Evolutionary conservation across 1,284 basidiomycete genomes (phyloP).

Genomic region (Austropuccinia psidii): DNA sequence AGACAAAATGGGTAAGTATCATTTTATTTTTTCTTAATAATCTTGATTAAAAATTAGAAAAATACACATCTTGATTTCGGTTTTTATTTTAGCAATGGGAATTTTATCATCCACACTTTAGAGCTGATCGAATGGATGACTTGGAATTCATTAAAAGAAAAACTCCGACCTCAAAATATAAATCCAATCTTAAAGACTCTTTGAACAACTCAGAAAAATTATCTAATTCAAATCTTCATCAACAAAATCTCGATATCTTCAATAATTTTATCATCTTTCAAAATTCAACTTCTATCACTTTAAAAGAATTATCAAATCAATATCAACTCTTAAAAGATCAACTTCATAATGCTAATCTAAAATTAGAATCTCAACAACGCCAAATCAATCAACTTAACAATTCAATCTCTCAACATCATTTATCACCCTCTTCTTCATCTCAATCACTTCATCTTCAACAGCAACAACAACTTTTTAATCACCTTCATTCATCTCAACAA

Average conservation of each 20-base stretch:
- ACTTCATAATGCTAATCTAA: constrained; percentile 9
- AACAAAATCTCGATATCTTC: constrained; percentile 2
- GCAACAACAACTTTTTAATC: neutral
- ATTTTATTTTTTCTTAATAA: neutral
- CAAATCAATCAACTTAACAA: constrained; percentile 5
- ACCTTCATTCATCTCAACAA: neutral
- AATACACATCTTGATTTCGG: neutral
- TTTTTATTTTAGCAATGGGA: constrained; percentile 67
- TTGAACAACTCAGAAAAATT: constrained; percentile 7
- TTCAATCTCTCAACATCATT: too few species aligned
- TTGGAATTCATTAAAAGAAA: constrained; percentile 61
- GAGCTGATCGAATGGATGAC: constrained; percentile 55
- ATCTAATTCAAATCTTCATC: neutral
- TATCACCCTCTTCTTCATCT: too few species aligned
- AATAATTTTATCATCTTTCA: constrained; percentile 42
- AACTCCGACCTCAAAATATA: constrained; percentile 59
- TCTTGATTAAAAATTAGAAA: neutral
- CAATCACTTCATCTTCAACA: neutral
- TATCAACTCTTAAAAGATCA: constrained; percentile 16
- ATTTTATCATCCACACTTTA: constrained; percentile 90
- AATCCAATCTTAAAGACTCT: constrained; percentile 1
- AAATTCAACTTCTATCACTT: constrained; percentile 45
- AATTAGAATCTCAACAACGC: constrained; percentile 24
- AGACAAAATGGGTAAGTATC: too few species aligned
- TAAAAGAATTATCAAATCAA: constrained; percentile 41